These are phyloP conservation scores for Onygena corvina DNA, from an alignment of 2,329 filamentous ascomycete species.

Conservation along the genomic window DNA sequence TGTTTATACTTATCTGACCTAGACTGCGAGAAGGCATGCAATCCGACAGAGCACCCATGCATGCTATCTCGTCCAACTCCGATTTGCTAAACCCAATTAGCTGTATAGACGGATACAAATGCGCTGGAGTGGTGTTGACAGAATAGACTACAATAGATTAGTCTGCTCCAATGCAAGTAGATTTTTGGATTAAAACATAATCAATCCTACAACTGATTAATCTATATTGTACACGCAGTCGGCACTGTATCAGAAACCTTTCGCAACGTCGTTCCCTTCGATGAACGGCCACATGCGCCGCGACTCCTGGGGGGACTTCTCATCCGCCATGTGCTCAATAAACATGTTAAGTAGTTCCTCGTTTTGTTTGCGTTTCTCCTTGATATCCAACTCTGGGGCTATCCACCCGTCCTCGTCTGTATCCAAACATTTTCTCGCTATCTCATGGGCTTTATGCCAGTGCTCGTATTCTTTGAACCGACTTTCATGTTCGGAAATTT, in stretches of 20 bases:
- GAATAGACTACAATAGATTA: too few relatives aligned
- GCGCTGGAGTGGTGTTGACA: too few relatives aligned
- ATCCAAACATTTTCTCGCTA: conserved; percentile 20
- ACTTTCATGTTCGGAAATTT: conserved; percentile 19
- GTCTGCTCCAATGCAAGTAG: too few relatives aligned
- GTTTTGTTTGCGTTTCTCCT: not conserved
- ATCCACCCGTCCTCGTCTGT: conserved; percentile 30
- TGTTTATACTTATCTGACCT: not conserved
- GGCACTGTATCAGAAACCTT: too few relatives aligned
- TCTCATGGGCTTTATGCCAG: conserved; percentile 8
- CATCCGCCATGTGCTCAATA: not conserved
- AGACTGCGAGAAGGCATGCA: not conserved
- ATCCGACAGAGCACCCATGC: not conserved
- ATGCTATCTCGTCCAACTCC: too few relatives aligned
- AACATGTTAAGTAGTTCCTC: not conserved
- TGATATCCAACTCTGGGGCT: conserved; percentile 21
- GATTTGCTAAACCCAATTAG: too few relatives aligned
- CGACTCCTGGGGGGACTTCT: not conserved
- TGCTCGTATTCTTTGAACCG: conserved; percentile 25
- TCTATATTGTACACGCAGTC: too few relatives aligned
- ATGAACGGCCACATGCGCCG: not conserved
- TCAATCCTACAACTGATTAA: too few relatives aligned
- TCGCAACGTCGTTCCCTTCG: not conserved
- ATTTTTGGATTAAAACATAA: too few relatives aligned
- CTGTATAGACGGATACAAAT: too few relatives aligned